Percentiles rank a stretch among this genome's conserved stretches.
phyloP scores from a whole-genome alignment of 257 asterid genomes.

The Asclepias syriaca region DNA sequence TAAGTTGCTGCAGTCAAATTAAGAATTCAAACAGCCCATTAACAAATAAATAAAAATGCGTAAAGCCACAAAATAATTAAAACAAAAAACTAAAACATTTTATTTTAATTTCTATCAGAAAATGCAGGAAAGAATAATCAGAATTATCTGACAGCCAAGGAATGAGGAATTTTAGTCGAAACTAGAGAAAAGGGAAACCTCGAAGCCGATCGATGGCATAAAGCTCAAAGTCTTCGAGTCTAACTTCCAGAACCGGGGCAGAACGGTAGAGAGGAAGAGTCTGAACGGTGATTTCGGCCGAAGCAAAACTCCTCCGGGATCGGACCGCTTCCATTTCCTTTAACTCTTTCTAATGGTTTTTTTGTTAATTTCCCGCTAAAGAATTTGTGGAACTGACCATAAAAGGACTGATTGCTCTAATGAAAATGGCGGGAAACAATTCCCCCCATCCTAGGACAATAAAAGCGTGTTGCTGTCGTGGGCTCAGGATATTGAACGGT shows the following conservation, averaged over 20 bases:
- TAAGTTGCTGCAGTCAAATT: background rate
- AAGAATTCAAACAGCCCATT: background rate
- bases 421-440: conserved; percentile 52
- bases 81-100: background rate
- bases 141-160: background rate
- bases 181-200: conserved; percentile 31
- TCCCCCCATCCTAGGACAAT: conserved; percentile 17
- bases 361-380: background rate
- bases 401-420: background rate
- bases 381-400: background rate
- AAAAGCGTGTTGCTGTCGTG: background rate
- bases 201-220: conserved; percentile 85
- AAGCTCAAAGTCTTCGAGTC: conserved; percentile 91
- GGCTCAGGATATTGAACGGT: background rate
- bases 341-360: background rate
- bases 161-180: background rate
- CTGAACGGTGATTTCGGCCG: conserved; percentile 27
- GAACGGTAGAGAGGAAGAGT: conserved; percentile 69
- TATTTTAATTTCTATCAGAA: background rate
- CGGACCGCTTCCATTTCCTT: conserved; percentile 53
- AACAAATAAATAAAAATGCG: background rate
- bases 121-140: background rate
- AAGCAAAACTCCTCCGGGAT: conserved; percentile 42
- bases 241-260: conserved; percentile 80
- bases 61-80: background rate